phyloP scores from a whole-genome alignment of 495 filamentous ascomycete genomes.

The Pseudevernia furfuracea region DNA sequence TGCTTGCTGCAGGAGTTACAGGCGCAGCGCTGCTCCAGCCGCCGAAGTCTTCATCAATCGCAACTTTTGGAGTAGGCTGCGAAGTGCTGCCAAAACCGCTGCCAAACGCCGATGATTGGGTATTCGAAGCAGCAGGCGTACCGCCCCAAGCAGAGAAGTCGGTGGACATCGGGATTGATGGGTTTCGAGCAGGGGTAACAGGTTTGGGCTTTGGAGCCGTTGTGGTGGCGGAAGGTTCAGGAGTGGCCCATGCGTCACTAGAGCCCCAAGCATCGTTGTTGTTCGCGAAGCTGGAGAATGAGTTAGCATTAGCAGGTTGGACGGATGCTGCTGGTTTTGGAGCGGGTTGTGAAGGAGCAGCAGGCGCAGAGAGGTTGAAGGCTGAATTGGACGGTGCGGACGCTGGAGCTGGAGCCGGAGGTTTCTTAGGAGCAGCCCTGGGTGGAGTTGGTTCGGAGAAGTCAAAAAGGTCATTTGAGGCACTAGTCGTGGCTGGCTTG shows the following conservation, averaged over 20 bases:
- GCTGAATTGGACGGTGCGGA: conserved; percentile 49
- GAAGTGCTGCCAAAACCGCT: conserved; percentile 31
- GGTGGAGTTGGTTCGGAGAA: conserved; percentile 55
- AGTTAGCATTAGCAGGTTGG: conserved; percentile 32
- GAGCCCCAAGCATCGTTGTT: conserved; percentile 45
- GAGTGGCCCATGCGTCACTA: conserved; percentile 44
- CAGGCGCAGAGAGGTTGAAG: conserved; percentile 66
- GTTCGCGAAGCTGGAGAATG: conserved; percentile 35
- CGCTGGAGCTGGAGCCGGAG: conserved; percentile 39
- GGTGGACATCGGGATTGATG: conserved; percentile 25
- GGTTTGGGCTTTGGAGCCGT: conserved; percentile 24
- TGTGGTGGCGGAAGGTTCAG: conserved; percentile 35
- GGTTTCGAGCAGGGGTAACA: conserved; percentile 18
- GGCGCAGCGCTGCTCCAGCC: conserved; percentile 75
- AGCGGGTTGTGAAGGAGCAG: conserved; percentile 36
- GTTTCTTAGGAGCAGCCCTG: conserved; percentile 37
- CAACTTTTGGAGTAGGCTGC: conserved; percentile 53
- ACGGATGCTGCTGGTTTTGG: conserved; percentile 40
- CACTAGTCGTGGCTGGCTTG: conserved; percentile 37
- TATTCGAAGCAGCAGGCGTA: conserved; percentile 39
- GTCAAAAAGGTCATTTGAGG: conserved; percentile 70
- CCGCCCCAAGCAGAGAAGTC: conserved; percentile 40
- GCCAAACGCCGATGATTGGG: conserved; percentile 31
- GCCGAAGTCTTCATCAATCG: conserved; percentile 85
- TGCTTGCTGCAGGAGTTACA: conserved; percentile 38